These are phyloP conservation scores for Anthracocystis setariae DNA, from an alignment of 1,284 basidiomycete species.

Conservation along the genomic window DNA sequence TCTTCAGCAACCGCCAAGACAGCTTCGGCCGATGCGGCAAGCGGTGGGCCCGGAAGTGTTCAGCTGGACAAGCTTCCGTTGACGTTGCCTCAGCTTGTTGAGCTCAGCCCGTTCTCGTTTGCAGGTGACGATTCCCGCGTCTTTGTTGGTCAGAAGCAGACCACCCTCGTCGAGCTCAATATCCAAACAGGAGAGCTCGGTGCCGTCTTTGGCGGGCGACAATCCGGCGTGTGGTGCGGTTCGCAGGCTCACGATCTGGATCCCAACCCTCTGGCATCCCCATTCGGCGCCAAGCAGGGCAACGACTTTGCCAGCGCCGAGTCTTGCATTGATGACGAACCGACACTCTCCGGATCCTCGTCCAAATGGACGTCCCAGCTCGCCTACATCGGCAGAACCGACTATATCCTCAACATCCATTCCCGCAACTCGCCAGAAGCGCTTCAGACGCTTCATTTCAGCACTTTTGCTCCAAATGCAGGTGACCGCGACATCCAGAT, in stretches of 20 bases:
- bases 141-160: slow-evolving; percentile 86
- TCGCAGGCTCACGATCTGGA: slow-evolving; percentile 36
- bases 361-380: slow-evolving; percentile 39
- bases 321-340: slow-evolving; percentile 48
- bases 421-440: slow-evolving; percentile 54
- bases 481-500: slow-evolving; percentile 61
- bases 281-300: neutral
- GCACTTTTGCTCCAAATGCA: slow-evolving; percentile 62
- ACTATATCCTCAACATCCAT: slow-evolving; percentile 66
- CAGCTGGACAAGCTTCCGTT: slow-evolving; percentile 79
- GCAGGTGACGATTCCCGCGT: slow-evolving; percentile 77
- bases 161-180: slow-evolving; percentile 80
- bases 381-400: slow-evolving; percentile 60
- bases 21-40: slow-evolving; percentile 11
- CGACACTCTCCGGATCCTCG: slow-evolving; percentile 34
- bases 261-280: slow-evolving; percentile 1
- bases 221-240: slow-evolving; percentile 43
- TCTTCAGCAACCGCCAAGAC: slow-evolving; percentile 67
- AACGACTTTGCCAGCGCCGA: slow-evolving; percentile 15
- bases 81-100: slow-evolving; percentile 84
- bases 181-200: slow-evolving; percentile 83
- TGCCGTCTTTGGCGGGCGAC: slow-evolving; percentile 74
- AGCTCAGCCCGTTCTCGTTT: slow-evolving; percentile 84
- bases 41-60: slow-evolving; percentile 32
- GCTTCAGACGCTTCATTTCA: slow-evolving; percentile 62